These are phyloP conservation scores for Silene uniflora DNA, from an alignment of 148 eudicot species.

Conservation along the genomic window DNA sequence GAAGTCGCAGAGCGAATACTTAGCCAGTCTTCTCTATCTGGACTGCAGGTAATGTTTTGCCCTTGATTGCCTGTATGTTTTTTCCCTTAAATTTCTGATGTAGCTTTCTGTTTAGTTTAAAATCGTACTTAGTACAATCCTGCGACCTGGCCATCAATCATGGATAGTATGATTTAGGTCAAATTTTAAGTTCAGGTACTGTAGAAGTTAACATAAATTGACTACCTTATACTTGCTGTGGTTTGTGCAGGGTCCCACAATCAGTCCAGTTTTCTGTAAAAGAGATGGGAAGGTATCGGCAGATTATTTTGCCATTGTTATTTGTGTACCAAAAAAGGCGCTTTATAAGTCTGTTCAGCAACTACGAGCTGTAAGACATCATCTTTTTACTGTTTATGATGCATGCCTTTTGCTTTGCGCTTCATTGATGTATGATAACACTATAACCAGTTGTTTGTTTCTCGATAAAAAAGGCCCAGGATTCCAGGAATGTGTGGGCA, in stretches of 20 bases:
- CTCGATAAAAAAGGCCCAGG: too few species aligned
- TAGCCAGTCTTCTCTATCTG: slow-evolving; percentile 69
- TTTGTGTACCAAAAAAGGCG: slow-evolving; percentile 87
- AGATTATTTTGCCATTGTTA: slow-evolving; percentile 76
- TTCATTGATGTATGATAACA: too few species aligned
- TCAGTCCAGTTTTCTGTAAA: slow-evolving; percentile 79
- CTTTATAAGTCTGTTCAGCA: slow-evolving; percentile 83
- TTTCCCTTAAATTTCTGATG: neutral
- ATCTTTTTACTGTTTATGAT: slow-evolving; percentile 8
- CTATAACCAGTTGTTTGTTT: too few species aligned
- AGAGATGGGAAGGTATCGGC: slow-evolving; percentile 52
- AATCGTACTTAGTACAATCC: neutral
- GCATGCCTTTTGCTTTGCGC: too few species aligned
- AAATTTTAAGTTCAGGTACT: too few species aligned
- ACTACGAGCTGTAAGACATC: slow-evolving; percentile 60
- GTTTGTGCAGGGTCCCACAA: slow-evolving; percentile 73
- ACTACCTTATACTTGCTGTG: slow-evolving; percentile 4
- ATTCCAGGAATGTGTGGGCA: too few species aligned
- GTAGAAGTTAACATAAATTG: neutral
- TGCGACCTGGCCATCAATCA: too few species aligned
- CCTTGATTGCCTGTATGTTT: neutral
- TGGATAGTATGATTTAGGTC: too few species aligned
- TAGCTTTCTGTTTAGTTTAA: neutral
- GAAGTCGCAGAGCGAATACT: slow-evolving; percentile 82
- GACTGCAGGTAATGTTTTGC: slow-evolving; percentile 61